Base-by-base conservation (phyloP, 1,284 basidiomycete genomes). In the Pseudozyma hubeiensis region DNA sequence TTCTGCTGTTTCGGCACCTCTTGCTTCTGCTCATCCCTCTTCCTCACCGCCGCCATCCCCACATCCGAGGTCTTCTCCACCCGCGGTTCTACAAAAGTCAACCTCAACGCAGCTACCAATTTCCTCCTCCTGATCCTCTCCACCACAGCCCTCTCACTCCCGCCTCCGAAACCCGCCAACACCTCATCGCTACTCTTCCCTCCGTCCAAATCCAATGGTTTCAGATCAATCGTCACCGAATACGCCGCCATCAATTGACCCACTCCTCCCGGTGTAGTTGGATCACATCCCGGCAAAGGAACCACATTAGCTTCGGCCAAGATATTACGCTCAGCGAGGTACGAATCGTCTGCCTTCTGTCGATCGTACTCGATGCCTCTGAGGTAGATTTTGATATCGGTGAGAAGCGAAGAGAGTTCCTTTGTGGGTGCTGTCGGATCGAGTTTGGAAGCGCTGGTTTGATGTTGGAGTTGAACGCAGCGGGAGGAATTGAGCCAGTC, bases 341-440 rank as follows among this genome's bases (percentile, higher is more conserved):
- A 64, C 8, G 62, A 46, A 46, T 63, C 72, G 53, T 74, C 75
- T 1, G 54, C 54, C 11, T 53, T 41, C 13, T 67, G 61, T 9
- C 75, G 57, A n/a, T 71, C 57, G 45, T 77, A 74, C 54, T 77
- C 75, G 8, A 77, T 54, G 17, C 63, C 66, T 2, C 75, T 51
- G 8, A 77, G 50, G 29, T 68, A 77, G 53, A 77, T 77, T 54
- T 77, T 77, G 41, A 74, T 40, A 41, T 77, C 71, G 3, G 75
- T 77, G 31, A 77, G 54, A 9, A 67, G 40, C 5, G 55, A 24
- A 33, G 71, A 58, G 4, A 77, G 19, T 11, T 66, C 58, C 34
- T 70, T 73, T 10, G 46, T 56, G 10, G 67, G 61, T n/a, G 43
- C 19, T 8, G 62, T 72, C 9, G 64, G 56, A 41, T 71, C 63